Conservation (phyloP, 2,329 filamentous ascomycete genomes). For the Didymella exigua region DNA sequence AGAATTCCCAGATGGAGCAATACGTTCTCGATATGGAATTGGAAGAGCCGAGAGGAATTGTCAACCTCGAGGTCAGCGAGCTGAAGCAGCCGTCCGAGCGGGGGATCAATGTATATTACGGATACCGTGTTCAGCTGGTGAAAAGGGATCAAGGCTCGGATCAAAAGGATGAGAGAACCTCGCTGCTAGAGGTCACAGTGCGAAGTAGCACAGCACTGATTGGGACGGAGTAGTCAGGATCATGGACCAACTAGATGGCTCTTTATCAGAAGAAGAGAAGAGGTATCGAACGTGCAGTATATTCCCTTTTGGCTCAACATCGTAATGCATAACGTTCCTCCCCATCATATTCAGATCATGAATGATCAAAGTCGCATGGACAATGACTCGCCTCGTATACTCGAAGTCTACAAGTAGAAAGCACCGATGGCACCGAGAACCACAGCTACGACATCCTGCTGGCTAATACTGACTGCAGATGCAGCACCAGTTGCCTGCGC, state of each 20-base stretch:
- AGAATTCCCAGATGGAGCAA: background rate
- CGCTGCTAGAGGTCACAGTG: too few species aligned
- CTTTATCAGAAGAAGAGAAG: background rate
- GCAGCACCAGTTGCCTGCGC: slow-evolving; percentile 14
- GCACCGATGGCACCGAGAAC: slow-evolving; percentile 15
- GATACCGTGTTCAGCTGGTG: too few species aligned
- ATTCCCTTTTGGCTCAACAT: background rate
- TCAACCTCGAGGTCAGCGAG: background rate
- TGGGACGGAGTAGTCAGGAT: background rate
- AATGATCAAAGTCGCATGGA: background rate
- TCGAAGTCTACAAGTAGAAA: slow-evolving; percentile 13
- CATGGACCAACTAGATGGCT: background rate
- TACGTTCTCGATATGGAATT: background rate
- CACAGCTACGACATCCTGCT: slow-evolving; percentile 9
- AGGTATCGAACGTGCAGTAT: background rate
- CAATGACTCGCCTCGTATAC: background rate
- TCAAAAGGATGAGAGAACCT: too few species aligned
- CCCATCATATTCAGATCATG: background rate
- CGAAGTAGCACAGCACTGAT: background rate
- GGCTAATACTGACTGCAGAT: background rate
- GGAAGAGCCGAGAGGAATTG: background rate
- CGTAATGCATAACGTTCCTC: background rate
- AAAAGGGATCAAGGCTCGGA: too few species aligned
- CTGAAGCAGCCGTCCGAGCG: background rate
- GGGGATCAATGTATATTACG: background rate